Base-by-base conservation (phyloP, 805 yeast genomes). In the Wickerhamiella parazyma region DNA sequence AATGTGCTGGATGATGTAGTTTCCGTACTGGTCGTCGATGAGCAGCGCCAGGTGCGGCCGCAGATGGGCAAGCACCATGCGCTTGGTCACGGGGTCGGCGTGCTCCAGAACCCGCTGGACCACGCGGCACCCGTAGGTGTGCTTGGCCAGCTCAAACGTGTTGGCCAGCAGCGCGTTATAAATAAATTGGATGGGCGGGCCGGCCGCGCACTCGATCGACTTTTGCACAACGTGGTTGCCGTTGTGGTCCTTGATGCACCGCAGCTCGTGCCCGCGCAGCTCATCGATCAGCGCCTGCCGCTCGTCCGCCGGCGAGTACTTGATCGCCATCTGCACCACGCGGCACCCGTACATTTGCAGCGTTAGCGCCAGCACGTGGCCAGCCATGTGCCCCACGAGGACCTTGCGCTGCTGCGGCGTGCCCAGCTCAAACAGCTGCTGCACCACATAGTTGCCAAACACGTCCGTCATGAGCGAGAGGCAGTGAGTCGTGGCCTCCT, bases 171-270 rank as follows among this genome's bases (percentile, higher is more conserved):
- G 70, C 24, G 86, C 74, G 26, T 74, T 77, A 55, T 85, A 69
- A 38, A 91, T 75, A 53, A 85, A 87, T 29, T 76, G 71, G 45
- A 85, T 72, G 36, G 70, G 64, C 19, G 69, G 74, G 46, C 82
- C 75, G 4, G 95, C 91, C 41, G 87, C 76, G 47, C 75, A 67
- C 63, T 91, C 98, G 52, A 91, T 83, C 1, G 95, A 78, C 60
- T 87, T 89, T 64, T 91, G 99, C 50, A 91, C 81, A 14, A 91
- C 98, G 62, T 91, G 99, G 61, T 91, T 91, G 50, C 97, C 98
- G 61, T 91, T 91, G 65, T 89, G 97, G 61, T 91, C 97, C 58
- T 85, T 85, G 47, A 89, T 82, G 61, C 89, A 73, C 45, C 71
- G 70, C 42, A 78, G 55, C 19, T 80, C 76, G 49, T 71, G 69